Conservation (phyloP, 305 asterid genomes). For the Fraxinus greggii region DNA sequence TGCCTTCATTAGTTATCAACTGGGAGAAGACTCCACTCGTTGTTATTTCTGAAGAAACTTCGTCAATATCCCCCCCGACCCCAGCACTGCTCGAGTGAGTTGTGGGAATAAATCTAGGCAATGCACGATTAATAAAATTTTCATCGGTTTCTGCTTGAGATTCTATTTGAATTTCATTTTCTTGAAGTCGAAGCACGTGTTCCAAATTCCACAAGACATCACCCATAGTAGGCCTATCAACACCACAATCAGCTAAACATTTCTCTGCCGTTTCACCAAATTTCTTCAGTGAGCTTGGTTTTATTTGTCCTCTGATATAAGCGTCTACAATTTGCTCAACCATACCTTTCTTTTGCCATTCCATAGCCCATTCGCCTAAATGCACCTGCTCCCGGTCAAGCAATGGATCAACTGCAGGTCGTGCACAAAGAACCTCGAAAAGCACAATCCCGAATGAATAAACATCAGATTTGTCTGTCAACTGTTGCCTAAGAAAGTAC, state of each 20-base stretch:
- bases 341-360: conserved; percentile 61
- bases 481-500: conserved; percentile 71
- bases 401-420: conserved; percentile 71
- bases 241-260: conserved; percentile 76
- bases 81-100: conserved; percentile 1
- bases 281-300: conserved; percentile 46
- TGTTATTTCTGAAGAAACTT: conserved; percentile 37
- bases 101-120: conserved; percentile 24
- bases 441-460: conserved; percentile 86
- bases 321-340: conserved; percentile 64
- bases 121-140: not conserved
- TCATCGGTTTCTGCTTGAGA: conserved; percentile 17
- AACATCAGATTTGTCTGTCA: conserved; percentile 85
- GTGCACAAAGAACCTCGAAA: conserved; percentile 77
- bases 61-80: conserved; percentile 15
- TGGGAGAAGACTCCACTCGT: conserved; percentile 51
- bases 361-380: conserved; percentile 82
- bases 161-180: conserved; percentile 32
- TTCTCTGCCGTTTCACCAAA: conserved; percentile 79
- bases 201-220: conserved; percentile 93
- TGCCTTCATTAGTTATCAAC: conserved; percentile 45
- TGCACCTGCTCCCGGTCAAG: conserved; percentile 58
- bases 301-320: conserved; percentile 46
- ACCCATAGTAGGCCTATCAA: conserved; percentile 86
- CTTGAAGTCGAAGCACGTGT: conserved; percentile 68